These are phyloP conservation scores for Rhizopus microsporus DNA, from an alignment of 371 early-diverging fungal genomes.

Conservation along the genomic window DNA sequence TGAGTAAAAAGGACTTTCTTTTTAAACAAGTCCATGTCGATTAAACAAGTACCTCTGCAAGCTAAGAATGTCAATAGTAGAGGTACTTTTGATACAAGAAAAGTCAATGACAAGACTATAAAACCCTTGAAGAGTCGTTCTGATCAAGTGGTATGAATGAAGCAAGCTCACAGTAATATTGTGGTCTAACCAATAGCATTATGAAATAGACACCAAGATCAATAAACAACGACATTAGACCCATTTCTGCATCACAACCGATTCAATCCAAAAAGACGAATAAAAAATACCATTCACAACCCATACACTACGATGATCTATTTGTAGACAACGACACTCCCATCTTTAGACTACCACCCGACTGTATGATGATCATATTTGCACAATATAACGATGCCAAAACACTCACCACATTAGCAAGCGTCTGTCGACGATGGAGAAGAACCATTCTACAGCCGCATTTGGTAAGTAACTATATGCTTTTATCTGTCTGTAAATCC, in stretches of 20 bases:
- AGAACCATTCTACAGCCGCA: background rate
- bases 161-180: background rate
- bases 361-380: slow-evolving; percentile 10
- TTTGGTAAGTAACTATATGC: slow-evolving; percentile 2
- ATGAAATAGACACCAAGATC: background rate
- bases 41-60: background rate
- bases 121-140: background rate
- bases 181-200: background rate
- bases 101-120: background rate
- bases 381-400: background rate
- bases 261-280: background rate
- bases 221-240: background rate
- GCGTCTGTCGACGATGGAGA: slow-evolving; percentile 10
- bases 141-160: background rate
- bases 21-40: background rate
- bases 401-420: background rate
- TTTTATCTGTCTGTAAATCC: background rate
- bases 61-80: slow-evolving; percentile 1
- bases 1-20: background rate
- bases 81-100: background rate
- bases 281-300: background rate
- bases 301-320: background rate
- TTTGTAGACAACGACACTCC: background rate
- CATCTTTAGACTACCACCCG: slow-evolving; percentile 6
- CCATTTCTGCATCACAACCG: background rate